Base-by-base conservation (phyloP, 2,329 filamentous ascomycete species). In the Pyricularia sp. region DNA sequence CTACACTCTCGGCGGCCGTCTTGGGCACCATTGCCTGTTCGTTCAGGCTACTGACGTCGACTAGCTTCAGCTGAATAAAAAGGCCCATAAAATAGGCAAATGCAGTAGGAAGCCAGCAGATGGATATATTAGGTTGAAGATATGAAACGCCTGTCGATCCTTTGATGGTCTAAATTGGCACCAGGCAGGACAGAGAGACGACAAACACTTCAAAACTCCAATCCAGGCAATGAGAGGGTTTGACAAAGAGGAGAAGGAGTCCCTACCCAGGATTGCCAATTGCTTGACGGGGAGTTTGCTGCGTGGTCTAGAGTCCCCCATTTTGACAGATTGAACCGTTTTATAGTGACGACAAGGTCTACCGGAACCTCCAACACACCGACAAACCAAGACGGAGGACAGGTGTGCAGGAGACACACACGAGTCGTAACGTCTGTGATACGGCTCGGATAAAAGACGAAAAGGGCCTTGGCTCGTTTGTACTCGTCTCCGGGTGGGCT, bases 261-360 rank as follows among this genome's bases (percentile, higher is more conserved):
- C 72, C 85, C 83, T 84, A 93, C 91, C 89, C 72, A 96, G 81
- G 76, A 96, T 93, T 63, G 88, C 81, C 75, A 96, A 83, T 81
- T 96, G 92, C 84, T 89, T 86, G 61, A 87, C 83, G 0, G 92
- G 92, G 83, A 95, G 84, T 81, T 88, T 91, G 30, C 88, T 85
- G 71, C 77, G 78, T 72, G 73, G 70, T 72, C 72, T 69, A 73
- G 58, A 36, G 11, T 66, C 33, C 9, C 68, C 33, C 72, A 73
- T 73, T 68, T 20, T 64, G 28, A 2, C 31, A 11, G 28, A 3
- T 61, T 23, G 23, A 17, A 26, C 23, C n/a, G 58, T 26, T 61
- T 66, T 23, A 25, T 67, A 50, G 20, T n/a, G 42, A 50, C 17
- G 42, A 50, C 17, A 50, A 50, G 42, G 42, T 50, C 42, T 20